A percentile compares a stretch with the other conserved stretches of the same genome.
Evolutionary conservation across 1,139 yeast species (phyloP).

Genomic region (Waltiozyma sp.): DNA sequence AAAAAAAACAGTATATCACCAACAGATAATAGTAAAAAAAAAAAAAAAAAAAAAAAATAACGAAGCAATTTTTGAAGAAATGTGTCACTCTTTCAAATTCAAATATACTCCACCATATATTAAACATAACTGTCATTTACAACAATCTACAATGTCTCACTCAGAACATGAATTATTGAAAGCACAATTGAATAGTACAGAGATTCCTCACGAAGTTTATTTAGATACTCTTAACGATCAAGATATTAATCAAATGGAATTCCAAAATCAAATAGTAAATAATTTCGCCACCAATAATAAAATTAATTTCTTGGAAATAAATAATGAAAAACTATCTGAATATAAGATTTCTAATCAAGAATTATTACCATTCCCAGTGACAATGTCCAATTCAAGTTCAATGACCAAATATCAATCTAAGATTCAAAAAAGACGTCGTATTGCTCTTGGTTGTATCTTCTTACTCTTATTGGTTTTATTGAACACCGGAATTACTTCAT

Average conservation of each 20-base stretch:
- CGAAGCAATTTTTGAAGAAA: too few species aligned
- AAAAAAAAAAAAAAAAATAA: too few species aligned
- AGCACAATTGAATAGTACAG: neutral
- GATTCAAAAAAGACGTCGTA: neutral
- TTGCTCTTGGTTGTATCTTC: neutral
- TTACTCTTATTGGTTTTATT: neutral
- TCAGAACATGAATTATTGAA: neutral
- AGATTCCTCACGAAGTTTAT: constrained; percentile 4
- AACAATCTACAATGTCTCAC: neutral
- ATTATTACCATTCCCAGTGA: neutral
- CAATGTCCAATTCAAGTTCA: neutral
- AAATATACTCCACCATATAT: neutral
- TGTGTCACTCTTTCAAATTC: neutral
- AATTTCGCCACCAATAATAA: neutral
- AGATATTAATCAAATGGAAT: constrained; percentile 4
- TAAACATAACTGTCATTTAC: neutral
- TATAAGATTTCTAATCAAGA: neutral
- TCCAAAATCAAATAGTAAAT: constrained; percentile 1
- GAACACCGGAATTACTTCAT: neutral
- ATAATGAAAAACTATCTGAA: too few species aligned
- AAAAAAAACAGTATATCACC: too few species aligned
- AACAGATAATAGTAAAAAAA: too few species aligned
- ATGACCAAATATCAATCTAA: neutral
- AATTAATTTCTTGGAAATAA: neutral
- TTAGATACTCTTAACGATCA: constrained; percentile 1